These are phyloP conservation scores for Boletus tomentosulus DNA, from an alignment of 768 basidiomycete genomes.

Conservation along the genomic window DNA sequence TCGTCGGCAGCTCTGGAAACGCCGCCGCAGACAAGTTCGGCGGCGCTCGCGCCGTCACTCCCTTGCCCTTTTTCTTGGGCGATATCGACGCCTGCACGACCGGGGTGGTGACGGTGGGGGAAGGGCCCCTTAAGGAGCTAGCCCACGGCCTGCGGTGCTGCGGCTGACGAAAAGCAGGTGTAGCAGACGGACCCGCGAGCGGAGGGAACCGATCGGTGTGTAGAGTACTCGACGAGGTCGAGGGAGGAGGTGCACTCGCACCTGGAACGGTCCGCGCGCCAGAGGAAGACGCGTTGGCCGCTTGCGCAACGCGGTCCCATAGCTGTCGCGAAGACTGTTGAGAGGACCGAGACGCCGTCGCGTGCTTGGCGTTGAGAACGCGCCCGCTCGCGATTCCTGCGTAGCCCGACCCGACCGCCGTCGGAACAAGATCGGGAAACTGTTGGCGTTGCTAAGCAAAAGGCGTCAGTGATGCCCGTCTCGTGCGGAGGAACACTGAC, in stretches of 20 bases:
- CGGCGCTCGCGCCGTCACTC: constrained; percentile 11
- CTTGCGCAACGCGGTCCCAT: constrained; percentile 84
- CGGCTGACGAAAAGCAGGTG: constrained; percentile 35
- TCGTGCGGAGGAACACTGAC: constrained; percentile 51
- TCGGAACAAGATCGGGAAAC: constrained; percentile 73
- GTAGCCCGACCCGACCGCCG: constrained; percentile 58
- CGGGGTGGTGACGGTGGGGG: neutral
- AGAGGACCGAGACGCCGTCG: constrained; percentile 55
- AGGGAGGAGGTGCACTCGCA: constrained; percentile 6
- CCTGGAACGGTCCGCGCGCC: constrained; percentile 26
- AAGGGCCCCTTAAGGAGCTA: constrained; percentile 6
- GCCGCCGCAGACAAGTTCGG: constrained; percentile 49
- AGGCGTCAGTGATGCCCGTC: neutral
- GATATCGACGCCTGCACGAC: neutral
- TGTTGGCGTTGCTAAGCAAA: constrained; percentile 70
- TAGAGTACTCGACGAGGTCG: constrained; percentile 28
- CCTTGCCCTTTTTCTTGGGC: constrained; percentile 13
- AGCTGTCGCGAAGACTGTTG: constrained; percentile 61
- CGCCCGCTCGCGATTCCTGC: constrained; percentile 79
- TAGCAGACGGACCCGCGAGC: constrained; percentile 14
- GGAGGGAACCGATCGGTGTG: constrained; percentile 28
- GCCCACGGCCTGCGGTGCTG: constrained; percentile 64
- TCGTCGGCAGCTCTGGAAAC: constrained; percentile 71
- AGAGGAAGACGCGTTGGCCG: constrained; percentile 51
- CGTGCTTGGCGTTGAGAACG: constrained; percentile 79